phyloP scores from a whole-genome alignment of 129 eudicot genomes.

The Pittosporum tobira region DNA sequence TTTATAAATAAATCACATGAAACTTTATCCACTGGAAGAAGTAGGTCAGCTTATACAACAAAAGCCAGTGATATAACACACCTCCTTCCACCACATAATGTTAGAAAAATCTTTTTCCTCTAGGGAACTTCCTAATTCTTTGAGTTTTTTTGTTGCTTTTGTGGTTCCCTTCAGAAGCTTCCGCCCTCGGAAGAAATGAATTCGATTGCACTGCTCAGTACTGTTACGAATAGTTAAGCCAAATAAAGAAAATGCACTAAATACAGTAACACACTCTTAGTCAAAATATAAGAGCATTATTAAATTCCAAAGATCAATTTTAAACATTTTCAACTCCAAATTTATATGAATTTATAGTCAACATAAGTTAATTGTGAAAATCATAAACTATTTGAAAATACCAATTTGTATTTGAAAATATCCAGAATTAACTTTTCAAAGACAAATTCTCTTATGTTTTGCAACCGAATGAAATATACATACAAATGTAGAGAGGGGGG shows the following conservation, averaged over 20 bases:
- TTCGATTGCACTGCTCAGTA: conserved; percentile 19
- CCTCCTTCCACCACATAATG: conserved; percentile 96
- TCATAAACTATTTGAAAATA: no score
- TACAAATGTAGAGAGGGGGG: conserved; percentile 1
- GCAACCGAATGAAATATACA: no score
- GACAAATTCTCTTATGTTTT: no score
- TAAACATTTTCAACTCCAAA: no score
- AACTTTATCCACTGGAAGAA: background rate
- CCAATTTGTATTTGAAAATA: no score
- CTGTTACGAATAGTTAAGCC: conserved; percentile 13
- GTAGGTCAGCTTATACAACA: conserved; percentile 8
- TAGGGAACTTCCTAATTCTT: conserved; percentile 21
- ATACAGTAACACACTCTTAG: no score
- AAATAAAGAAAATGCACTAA: background rate
- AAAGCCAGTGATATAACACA: conserved; percentile 16
- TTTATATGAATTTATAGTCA: no score
- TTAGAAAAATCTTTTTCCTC: conserved; percentile 56
- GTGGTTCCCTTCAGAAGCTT: conserved; percentile 29
- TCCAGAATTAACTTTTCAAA: no score
- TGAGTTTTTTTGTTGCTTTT: conserved; percentile 36
- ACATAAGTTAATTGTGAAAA: no score
- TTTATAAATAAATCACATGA: background rate
- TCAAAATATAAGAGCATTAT: no score
- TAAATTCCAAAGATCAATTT: no score
- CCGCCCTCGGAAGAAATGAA: conserved; percentile 41